phyloP scores from a whole-genome alignment of 108 stramenopile genomes.

The Nitzschia sp. region DNA sequence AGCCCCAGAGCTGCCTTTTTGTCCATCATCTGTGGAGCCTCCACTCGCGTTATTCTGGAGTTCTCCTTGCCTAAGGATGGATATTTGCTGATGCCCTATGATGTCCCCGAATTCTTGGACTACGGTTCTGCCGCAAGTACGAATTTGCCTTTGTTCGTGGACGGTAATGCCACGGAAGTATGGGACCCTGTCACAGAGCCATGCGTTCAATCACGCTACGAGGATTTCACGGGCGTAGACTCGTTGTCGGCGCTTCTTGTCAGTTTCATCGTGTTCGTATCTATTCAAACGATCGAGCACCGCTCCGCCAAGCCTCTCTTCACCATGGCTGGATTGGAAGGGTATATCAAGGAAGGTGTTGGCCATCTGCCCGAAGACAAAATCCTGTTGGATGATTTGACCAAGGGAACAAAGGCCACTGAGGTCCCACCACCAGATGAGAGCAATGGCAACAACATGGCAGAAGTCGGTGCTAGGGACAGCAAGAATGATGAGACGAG shows the following conservation, averaged over 20 bases:
- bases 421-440: neutral
- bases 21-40: constrained; percentile 54
- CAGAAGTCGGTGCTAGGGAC: no score
- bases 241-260: constrained; percentile 57
- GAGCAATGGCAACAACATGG: neutral
- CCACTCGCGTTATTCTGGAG: constrained; percentile 64
- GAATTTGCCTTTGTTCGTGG: constrained; percentile 59
- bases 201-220: constrained; percentile 53
- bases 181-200: constrained; percentile 62
- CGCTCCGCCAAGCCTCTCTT: constrained; percentile 22
- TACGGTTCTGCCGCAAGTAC: constrained; percentile 49
- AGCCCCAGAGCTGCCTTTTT: constrained; percentile 69
- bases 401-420: neutral
- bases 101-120: constrained; percentile 56
- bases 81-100: constrained; percentile 56
- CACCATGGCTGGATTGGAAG: constrained; percentile 22
- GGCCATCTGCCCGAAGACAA: neutral
- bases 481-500: neutral
- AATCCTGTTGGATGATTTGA: no score
- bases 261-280: constrained; percentile 25
- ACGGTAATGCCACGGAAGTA: constrained; percentile 43
- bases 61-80: constrained; percentile 83
- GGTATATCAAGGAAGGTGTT: constrained; percentile 23
- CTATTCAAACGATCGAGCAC: constrained; percentile 28
- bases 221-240: constrained; percentile 81